A percentile compares a stretch with the other conserved stretches of the same genome.
Evolutionary conservation across 345 rosid genomes (phyloP).

Genomic region (Dimocarpus longan): DNA sequence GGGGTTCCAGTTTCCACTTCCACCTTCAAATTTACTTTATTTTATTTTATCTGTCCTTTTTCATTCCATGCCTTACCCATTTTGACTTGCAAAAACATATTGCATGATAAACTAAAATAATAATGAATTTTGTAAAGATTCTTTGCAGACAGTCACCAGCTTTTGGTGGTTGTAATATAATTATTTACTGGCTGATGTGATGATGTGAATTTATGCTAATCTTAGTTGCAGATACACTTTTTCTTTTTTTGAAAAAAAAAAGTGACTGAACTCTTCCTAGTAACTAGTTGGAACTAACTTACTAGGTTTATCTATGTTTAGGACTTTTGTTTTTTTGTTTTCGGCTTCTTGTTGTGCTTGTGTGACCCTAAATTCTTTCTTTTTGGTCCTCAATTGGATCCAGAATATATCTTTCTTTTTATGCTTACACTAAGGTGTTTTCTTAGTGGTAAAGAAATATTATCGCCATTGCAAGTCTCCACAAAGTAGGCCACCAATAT

Average conservation of each 20-base stretch:
- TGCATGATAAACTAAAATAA: too few species aligned
- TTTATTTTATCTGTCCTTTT: neutral
- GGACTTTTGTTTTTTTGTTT: neutral
- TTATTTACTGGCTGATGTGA: neutral
- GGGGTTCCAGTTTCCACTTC: constrained; percentile 30
- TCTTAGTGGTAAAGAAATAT: constrained; percentile 23
- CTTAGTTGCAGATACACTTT: neutral
- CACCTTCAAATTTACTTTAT: neutral
- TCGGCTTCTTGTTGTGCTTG: neutral
- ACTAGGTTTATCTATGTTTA: neutral
- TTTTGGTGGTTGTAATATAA: neutral
- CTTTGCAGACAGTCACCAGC: neutral
- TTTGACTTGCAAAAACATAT: neutral
- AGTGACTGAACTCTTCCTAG: neutral
- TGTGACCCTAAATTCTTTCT: constrained; percentile 9
- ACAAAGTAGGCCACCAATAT: neutral
- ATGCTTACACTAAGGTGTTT: neutral
- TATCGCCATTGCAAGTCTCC: neutral
- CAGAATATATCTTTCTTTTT: neutral
- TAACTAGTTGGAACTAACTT: too few species aligned
- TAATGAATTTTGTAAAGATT: neutral
- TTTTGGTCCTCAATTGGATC: constrained; percentile 8
- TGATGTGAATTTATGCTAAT: neutral
- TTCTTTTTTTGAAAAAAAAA: too few species aligned
- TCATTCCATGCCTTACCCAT: neutral